A percentile compares a stretch with the other conserved stretches of the same genome.
These are phyloP conservation scores for Arthrobotrys iridis DNA, from an alignment of 2,329 filamentous ascomycete genomes.

Conservation along the genomic window DNA sequence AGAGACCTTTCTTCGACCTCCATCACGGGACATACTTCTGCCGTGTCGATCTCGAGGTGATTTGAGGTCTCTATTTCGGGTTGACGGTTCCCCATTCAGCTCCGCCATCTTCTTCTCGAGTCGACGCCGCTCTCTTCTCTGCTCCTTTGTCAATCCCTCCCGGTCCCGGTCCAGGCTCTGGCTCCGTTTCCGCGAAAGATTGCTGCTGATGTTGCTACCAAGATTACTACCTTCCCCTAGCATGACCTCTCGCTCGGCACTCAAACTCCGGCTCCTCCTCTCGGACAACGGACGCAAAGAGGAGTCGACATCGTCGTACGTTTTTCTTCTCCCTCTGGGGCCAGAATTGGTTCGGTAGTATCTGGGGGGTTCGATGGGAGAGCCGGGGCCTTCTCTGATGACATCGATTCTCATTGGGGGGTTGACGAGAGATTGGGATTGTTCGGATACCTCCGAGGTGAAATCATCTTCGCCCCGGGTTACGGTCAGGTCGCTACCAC, in stretches of 20 bases:
- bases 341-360: constrained; percentile 43
- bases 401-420: constrained; percentile 52
- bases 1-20: constrained; percentile 68
- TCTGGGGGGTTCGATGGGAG: constrained; percentile 28
- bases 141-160: constrained; percentile 41
- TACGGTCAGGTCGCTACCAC: constrained; percentile 32
- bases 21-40: constrained; percentile 63
- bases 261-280: constrained; percentile 62
- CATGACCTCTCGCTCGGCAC: constrained; percentile 61
- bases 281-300: constrained; percentile 47
- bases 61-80: constrained; percentile 59
- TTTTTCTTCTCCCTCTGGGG: constrained; percentile 25
- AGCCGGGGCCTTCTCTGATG: constrained; percentile 42
- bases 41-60: constrained; percentile 64
- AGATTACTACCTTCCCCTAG: constrained; percentile 53
- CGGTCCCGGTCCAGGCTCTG: constrained; percentile 56
- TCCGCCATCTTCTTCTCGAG: constrained; percentile 50
- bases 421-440: constrained; percentile 47
- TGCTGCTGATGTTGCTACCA: constrained; percentile 31
- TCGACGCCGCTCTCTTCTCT: constrained; percentile 44
- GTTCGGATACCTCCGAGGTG: constrained; percentile 61
- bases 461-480: constrained; percentile 67
- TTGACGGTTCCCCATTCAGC: constrained; percentile 44
- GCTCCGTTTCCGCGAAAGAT: constrained; percentile 56
- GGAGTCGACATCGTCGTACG: constrained; percentile 43